Evolutionary conservation across 2,329 filamentous ascomycete genomes (phyloP).

Genomic region (Cytospora mali): DNA sequence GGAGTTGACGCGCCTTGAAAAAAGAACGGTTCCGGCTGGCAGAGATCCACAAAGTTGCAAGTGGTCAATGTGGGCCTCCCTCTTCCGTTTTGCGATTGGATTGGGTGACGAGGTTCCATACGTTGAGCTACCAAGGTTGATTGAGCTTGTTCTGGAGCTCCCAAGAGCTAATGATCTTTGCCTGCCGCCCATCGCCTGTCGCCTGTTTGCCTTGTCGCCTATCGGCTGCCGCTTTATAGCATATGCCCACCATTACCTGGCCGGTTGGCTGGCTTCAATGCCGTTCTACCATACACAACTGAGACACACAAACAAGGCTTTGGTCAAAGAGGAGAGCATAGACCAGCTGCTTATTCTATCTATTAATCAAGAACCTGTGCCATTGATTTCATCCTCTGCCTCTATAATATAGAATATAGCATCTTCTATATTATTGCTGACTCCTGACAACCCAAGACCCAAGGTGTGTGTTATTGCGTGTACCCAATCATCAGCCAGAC

Average conservation of each 20-base stretch:
- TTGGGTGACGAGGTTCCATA: not conserved
- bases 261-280: no score
- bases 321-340: not conserved
- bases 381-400: not conserved
- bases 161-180: no score
- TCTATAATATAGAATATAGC: not conserved
- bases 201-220: no score
- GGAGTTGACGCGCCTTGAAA: slow-evolving; percentile 19
- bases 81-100: not conserved
- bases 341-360: not conserved
- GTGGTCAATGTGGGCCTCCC: not conserved
- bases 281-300: not conserved
- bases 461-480: not conserved
- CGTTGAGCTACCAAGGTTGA: slow-evolving; percentile 1
- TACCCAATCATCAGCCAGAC: not conserved
- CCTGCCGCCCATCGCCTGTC: no score
- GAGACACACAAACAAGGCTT: not conserved
- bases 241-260: no score
- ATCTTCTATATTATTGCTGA: no score
- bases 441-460: not conserved
- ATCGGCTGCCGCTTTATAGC: no score
- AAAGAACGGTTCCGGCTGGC: slow-evolving; percentile 11
- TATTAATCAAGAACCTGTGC: not conserved
- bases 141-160: not conserved
- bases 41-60: not conserved